These are phyloP conservation scores for Colletotrichum plurivorum DNA, from an alignment of 2,329 filamentous ascomycete species.

Conservation along the genomic window DNA sequence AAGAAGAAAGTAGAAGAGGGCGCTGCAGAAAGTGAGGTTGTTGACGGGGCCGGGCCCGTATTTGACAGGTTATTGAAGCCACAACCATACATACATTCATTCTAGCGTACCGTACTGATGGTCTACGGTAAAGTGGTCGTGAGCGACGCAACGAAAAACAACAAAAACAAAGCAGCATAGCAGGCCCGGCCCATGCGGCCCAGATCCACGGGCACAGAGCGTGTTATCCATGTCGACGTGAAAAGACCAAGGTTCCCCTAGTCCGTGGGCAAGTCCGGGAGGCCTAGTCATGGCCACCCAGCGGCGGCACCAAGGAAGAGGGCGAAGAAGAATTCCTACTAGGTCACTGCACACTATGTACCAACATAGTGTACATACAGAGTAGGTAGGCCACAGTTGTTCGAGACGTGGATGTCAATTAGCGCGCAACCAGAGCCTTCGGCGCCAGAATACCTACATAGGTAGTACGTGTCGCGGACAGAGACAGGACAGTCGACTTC, in stretches of 20 bases:
- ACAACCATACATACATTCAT: no score
- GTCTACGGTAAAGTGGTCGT: constrained; percentile 1
- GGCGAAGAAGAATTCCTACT: neutral
- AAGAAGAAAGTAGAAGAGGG: neutral
- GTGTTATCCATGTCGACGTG: neutral
- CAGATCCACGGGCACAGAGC: neutral
- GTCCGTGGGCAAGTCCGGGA: constrained; percentile 14
- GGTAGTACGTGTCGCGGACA: no score
- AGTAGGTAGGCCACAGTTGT: no score
- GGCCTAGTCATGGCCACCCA: neutral
- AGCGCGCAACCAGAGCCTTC: no score
- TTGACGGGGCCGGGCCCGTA: neutral
- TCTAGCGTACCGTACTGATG: neutral
- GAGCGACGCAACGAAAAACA: constrained; percentile 9
- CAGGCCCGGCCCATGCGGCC: neutral
- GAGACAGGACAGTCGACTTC: no score
- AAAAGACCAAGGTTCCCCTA: constrained; percentile 13
- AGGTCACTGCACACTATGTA: no score
- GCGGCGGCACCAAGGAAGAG: neutral
- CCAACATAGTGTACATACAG: no score
- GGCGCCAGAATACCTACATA: no score
- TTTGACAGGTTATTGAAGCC: neutral
- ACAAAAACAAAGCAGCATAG: constrained; percentile 13
- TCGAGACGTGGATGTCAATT: no score
- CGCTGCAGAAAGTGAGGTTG: neutral